Evolutionary conservation across 495 filamentous ascomycete genomes (phyloP), one percentile per base, ranked within the genome.

Genomic region (Aspergillus incahuasiensis): DNA sequence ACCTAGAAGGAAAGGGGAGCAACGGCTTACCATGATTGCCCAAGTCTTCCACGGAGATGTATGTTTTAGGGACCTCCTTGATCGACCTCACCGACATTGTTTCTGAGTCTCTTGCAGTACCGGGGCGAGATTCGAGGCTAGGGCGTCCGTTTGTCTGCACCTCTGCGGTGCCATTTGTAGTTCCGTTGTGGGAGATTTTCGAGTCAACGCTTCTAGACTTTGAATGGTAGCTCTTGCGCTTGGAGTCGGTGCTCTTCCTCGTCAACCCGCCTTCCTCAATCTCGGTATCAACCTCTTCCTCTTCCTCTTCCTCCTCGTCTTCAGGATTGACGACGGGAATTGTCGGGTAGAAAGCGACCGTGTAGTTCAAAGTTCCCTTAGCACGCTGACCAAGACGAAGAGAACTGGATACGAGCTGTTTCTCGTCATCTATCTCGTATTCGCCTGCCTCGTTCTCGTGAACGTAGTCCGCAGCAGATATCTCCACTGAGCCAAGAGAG

Each of bases 291-390:
- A 74, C 64, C n/a, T 64, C 68, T 21, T 79, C 74, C 47, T 72
- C 61, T 30, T 82, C 77, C 57, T 83, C 77, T 41, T 84, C 82
- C 40, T 81, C 87, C 60, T 96, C 92, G n/a, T 95, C 90, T 60
- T 96, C 92, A 5, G 92, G 92, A 69, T 97, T 94, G 39, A 88
- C 82, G 15, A 97, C 77, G 55, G 92, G 89, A 13, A 96, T 73
- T 44, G 85, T 86, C 3, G 94, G 95, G 65, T 89, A 97, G 77
- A 99, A 99, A 6, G 92, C 78, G 32, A 86, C 84, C 1, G 89
- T 94, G 68, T 89, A 97, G 57, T 84, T 86, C 18, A 99, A 80
- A 5, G 72, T 79, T 54, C 94, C 94, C 75, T 97, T 97, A 18
- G 81, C 72, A 6, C 86, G 83, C 58, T 83, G 84, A 19, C 82